Evolutionary conservation across 371 early-diverging fungal species (phyloP).

Genomic region (Zancudomyces culisetae): DNA sequence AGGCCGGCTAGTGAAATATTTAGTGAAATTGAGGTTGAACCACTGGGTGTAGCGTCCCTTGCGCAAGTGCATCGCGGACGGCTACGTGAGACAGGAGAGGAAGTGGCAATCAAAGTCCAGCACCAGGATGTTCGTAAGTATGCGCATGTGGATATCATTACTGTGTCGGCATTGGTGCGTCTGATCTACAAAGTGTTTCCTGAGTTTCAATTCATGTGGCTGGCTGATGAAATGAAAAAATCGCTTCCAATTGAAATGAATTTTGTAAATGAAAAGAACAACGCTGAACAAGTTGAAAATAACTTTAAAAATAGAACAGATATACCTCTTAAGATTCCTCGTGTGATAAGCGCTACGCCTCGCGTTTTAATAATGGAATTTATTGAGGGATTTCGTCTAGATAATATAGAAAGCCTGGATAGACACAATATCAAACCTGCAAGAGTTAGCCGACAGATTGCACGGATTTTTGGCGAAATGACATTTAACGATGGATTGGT

Average conservation of each 20-base stretch:
- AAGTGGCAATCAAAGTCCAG: constrained; percentile 83
- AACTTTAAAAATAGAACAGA: constrained; percentile 33
- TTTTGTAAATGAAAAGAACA: constrained; percentile 56
- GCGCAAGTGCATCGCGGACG: constrained; percentile 68
- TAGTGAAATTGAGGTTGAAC: constrained; percentile 44
- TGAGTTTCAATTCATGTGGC: constrained; percentile 77
- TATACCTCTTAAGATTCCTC: constrained; percentile 27
- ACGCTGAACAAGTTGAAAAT: constrained; percentile 36
- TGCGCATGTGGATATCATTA: constrained; percentile 57
- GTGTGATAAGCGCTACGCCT: constrained; percentile 27
- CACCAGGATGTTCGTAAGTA: constrained; percentile 59
- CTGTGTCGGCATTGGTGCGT: constrained; percentile 39
- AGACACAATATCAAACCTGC: constrained; percentile 44
- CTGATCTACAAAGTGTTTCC: constrained; percentile 52
- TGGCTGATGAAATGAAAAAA: constrained; percentile 68
- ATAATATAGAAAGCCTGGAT: constrained; percentile 47
- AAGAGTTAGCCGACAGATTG: constrained; percentile 50
- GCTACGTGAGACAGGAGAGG: constrained; percentile 28
- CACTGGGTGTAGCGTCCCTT: constrained; percentile 66
- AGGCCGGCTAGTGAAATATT: constrained; percentile 37
- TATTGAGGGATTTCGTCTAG: constrained; percentile 52
- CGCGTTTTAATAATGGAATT: constrained; percentile 41
- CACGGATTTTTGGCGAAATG: constrained; percentile 68
- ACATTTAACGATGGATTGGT: constrained; percentile 72
- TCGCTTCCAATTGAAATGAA: constrained; percentile 74